A percentile compares a stretch with the other conserved stretches of the same genome.
These are phyloP conservation scores for Rhodotorula paludigena DNA, from an alignment of 768 basidiomycete genomes.

Conservation along the genomic window DNA sequence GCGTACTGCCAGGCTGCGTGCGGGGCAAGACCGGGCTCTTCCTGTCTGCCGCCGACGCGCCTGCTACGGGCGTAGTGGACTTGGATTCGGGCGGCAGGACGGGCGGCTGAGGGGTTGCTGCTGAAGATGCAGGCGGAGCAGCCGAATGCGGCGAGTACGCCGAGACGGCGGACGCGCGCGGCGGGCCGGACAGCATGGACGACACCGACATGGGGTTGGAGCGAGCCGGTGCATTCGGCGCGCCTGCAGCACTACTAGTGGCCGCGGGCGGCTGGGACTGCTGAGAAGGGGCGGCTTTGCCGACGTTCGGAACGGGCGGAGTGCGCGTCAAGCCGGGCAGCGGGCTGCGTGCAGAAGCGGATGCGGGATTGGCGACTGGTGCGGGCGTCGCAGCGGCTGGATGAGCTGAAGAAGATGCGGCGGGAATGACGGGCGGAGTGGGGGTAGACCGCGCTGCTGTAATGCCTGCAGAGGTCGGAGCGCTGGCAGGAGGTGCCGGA, in stretches of 20 bases:
- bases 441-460: neutral
- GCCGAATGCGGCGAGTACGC: slow-evolving; percentile 6
- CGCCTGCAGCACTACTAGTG: too few relatives aligned
- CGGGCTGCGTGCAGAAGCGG: neutral
- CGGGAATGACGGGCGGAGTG: neutral
- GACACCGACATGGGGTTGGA: slow-evolving; percentile 37
- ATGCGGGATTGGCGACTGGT: neutral
- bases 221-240: neutral
- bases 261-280: neutral
- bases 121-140: neutral
- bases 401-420: neutral
- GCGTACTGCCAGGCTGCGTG: neutral
- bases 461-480: neutral
- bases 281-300: neutral
- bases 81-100: slow-evolving; percentile 15
- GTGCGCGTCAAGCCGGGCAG: neutral
- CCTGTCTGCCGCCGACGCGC: neutral
- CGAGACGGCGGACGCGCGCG: slow-evolving; percentile 6
- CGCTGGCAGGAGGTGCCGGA: neutral
- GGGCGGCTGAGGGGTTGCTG: slow-evolving; percentile 14
- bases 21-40: too few relatives aligned
- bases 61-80: neutral
- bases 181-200: slow-evolving; percentile 33
- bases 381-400: neutral
- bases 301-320: too few relatives aligned